These are phyloP conservation scores for Tylopilus felleus DNA, from an alignment of 768 basidiomycete genomes.

Conservation along the genomic window DNA sequence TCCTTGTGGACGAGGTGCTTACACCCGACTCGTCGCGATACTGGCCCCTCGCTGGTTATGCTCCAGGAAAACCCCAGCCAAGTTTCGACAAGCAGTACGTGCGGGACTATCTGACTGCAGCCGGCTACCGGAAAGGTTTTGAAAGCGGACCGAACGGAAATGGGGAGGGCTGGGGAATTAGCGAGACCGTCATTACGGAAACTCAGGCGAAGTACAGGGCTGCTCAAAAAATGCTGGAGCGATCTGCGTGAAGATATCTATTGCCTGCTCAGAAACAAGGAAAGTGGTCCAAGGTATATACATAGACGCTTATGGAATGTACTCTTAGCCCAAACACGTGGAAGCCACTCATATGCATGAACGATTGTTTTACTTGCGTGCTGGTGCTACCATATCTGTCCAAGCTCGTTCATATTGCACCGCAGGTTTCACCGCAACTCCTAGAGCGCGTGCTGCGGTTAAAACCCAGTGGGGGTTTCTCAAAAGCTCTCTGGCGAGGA, in stretches of 20 bases:
- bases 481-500: conserved; percentile 64
- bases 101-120: conserved; percentile 78
- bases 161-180: conserved; percentile 76
- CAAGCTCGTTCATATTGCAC: conserved; percentile 70
- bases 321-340: background rate
- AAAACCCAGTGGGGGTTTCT: conserved; percentile 65
- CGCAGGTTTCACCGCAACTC: conserved; percentile 62
- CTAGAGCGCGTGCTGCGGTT: conserved; percentile 58
- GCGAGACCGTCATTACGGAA: conserved; percentile 68
- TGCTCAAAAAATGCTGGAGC: conserved; percentile 59
- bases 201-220: conserved; percentile 80
- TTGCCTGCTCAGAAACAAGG: background rate
- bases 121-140: conserved; percentile 75
- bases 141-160: conserved; percentile 68
- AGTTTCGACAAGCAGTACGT: conserved; percentile 98
- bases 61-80: conserved; percentile 70
- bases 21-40: conserved; percentile 98
- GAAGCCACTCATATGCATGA: background rate
- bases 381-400: conserved; percentile 34
- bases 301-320: background rate
- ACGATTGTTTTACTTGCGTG: background rate
- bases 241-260: conserved; percentile 10
- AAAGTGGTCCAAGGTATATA: background rate
- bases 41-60: conserved; percentile 81
- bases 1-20: conserved; percentile 93